Conservation (phyloP, 768 basidiomycete species). For the Xanthoconium purpureum region DNA sequence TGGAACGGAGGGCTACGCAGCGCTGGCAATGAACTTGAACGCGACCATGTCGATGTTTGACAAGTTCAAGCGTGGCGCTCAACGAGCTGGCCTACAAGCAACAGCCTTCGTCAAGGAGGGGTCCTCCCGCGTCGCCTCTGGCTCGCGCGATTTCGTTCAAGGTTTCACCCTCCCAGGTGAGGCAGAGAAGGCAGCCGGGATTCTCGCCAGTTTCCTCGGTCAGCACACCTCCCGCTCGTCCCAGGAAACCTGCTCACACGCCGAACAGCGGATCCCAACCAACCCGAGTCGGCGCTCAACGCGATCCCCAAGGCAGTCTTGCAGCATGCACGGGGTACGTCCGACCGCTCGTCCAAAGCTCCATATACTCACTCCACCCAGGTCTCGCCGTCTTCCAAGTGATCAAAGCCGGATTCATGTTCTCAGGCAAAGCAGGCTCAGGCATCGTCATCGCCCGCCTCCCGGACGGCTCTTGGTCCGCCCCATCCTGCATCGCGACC, state of each 20-base stretch:
- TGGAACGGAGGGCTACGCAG: too few relatives aligned
- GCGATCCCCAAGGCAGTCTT: slow-evolving; percentile 91
- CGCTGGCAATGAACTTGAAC: neutral
- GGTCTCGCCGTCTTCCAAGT: slow-evolving; percentile 95
- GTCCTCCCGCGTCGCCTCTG: slow-evolving; percentile 65
- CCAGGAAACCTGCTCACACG: neutral
- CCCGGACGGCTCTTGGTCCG: slow-evolving; percentile 95
- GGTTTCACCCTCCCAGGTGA: slow-evolving; percentile 89
- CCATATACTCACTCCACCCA: slow-evolving; percentile 25
- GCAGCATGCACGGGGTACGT: slow-evolving; percentile 78
- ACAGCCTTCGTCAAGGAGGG: slow-evolving; percentile 69
- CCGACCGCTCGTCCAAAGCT: neutral
- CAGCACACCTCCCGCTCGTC: slow-evolving; percentile 13
- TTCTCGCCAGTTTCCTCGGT: slow-evolving; percentile 90
- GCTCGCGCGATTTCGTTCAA: slow-evolving; percentile 76
- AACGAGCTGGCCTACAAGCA: slow-evolving; percentile 80
- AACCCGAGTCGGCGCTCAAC: slow-evolving; percentile 89
- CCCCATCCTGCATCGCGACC: slow-evolving; percentile 95
- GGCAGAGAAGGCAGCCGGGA: slow-evolving; percentile 91
- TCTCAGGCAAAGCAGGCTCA: slow-evolving; percentile 92
- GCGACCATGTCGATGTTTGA: slow-evolving; percentile 60
- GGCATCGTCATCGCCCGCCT: slow-evolving; percentile 90
- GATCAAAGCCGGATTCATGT: slow-evolving; percentile 90
- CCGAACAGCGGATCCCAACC: slow-evolving; percentile 72
- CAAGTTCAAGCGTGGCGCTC: slow-evolving; percentile 76